Conservation (phyloP, 2,329 filamentous ascomycete genomes). For the Sporothrix protearum region DNA sequence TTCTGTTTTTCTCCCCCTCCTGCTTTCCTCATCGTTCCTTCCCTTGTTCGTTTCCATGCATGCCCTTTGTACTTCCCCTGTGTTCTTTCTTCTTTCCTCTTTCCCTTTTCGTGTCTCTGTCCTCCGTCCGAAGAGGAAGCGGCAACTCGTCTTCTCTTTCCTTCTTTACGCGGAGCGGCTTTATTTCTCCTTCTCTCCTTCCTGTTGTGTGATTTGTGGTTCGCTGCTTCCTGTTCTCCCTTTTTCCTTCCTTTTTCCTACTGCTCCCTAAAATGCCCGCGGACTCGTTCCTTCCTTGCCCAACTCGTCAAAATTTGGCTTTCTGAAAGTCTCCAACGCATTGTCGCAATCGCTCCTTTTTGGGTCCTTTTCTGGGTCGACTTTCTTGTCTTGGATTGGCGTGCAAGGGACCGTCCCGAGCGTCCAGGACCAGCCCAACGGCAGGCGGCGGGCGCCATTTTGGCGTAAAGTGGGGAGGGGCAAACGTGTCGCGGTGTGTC, state of each 20-base stretch:
- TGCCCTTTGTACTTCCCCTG: background rate
- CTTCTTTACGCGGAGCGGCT: background rate
- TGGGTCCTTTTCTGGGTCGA: background rate
- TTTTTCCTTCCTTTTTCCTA: background rate
- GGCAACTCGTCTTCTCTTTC: background rate
- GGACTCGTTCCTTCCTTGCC: background rate
- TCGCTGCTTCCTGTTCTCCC: background rate
- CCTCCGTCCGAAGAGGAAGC: background rate
- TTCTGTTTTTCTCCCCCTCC: background rate
- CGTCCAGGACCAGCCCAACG: background rate
- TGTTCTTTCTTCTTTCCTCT: constrained; percentile 7
- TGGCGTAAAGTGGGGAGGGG: constrained; percentile 16
- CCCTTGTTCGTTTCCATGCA: background rate
- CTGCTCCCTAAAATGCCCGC: constrained; percentile 11
- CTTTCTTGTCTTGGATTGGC: constrained; percentile 19
- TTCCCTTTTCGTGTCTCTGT: background rate
- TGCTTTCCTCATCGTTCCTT: background rate
- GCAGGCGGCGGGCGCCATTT: background rate
- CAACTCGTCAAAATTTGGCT: background rate
- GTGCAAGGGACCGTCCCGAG: constrained; percentile 19
- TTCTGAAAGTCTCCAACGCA: background rate
- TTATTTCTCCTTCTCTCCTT: background rate
- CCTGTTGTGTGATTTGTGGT: background rate
- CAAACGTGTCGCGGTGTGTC: background rate
- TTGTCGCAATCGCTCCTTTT: background rate